Conservation (phyloP, 805 yeast species). For the Groenewaldozyma tartarivorans region DNA sequence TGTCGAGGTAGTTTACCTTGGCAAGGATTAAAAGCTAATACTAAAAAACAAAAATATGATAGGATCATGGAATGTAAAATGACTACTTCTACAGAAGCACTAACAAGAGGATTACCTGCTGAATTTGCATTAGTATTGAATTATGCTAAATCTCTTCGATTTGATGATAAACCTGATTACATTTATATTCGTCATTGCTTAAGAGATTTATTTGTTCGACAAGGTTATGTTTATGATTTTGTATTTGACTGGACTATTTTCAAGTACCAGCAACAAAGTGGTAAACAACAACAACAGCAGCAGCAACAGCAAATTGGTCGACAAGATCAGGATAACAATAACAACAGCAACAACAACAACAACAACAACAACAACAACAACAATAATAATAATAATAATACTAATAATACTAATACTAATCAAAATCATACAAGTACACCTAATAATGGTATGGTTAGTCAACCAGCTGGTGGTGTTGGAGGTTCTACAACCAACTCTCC, state of each 20-base stretch:
- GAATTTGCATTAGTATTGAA: constrained; percentile 83
- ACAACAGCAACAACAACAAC: constrained; percentile 11
- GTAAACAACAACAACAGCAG: constrained; percentile 9
- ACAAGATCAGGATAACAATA: constrained; percentile 29
- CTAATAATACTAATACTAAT: neutral
- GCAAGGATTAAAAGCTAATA: constrained; percentile 98
- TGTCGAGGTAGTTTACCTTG: constrained; percentile 92
- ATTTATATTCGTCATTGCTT: constrained; percentile 77
- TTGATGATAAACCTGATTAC: constrained; percentile 96
- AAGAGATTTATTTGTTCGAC: constrained; percentile 79
- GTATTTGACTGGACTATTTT: constrained; percentile 95
- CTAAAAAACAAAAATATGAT: constrained; percentile 95
- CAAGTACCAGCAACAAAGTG: constrained; percentile 37
- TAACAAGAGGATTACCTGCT: constrained; percentile 85
- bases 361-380: constrained; percentile 5
- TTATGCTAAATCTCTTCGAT: constrained; percentile 81
- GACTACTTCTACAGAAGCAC: constrained; percentile 75
- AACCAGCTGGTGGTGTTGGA: neutral
- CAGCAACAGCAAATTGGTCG: constrained; percentile 4
- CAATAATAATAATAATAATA: constrained; percentile 5
- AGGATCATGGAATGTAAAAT: constrained; percentile 91
- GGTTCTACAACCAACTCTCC: neutral
- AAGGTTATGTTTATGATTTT: constrained; percentile 86
- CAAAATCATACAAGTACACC: neutral
- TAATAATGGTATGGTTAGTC: neutral